Evolutionary conservation across 2,329 filamentous ascomycete species (phyloP).

Genomic region (Scolecobasidium constrictum): DNA sequence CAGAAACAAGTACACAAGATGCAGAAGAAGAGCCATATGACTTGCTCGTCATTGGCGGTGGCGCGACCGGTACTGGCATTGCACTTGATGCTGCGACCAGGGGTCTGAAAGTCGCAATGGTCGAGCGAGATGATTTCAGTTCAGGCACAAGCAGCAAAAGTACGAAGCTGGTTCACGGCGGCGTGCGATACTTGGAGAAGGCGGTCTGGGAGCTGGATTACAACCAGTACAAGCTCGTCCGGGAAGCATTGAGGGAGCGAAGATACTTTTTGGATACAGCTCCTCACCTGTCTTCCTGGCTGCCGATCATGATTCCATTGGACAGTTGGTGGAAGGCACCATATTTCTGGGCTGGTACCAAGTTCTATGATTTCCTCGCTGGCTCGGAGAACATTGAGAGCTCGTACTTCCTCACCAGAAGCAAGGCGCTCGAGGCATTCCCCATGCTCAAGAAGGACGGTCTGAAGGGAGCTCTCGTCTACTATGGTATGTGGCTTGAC

Average conservation of each 20-base stretch:
- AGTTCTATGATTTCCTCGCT: conserved; percentile 76
- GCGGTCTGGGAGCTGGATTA: conserved; percentile 79
- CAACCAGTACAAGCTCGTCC: conserved; percentile 67
- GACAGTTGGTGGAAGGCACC: conserved; percentile 78
- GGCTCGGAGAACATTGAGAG: conserved; percentile 80
- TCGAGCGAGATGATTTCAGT: conserved; percentile 76
- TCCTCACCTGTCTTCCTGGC: conserved; percentile 68
- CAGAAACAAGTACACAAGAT: conserved; percentile 16
- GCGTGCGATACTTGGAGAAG: conserved; percentile 78
- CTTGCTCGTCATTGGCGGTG: conserved; percentile 66
- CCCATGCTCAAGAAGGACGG: conserved; percentile 77
- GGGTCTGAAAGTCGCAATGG: conserved; percentile 67
- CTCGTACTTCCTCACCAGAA: conserved; percentile 79
- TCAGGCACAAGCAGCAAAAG: conserved; percentile 77
- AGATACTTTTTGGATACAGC: conserved; percentile 77
- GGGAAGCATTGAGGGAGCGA: conserved; percentile 70
- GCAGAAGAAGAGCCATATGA: conserved; percentile 52
- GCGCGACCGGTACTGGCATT: conserved; percentile 70
- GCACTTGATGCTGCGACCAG: conserved; percentile 71
- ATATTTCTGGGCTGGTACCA: conserved; percentile 68
- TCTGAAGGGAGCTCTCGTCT: conserved; percentile 71
- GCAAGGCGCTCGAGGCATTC: conserved; percentile 76
- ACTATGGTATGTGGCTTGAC: conserved; percentile 52
- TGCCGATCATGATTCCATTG: conserved; percentile 74
- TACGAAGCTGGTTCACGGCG: conserved; percentile 78